Evolutionary conservation across 768 basidiomycete genomes (phyloP).

Genomic region (Stropharia rugosoannulata): DNA sequence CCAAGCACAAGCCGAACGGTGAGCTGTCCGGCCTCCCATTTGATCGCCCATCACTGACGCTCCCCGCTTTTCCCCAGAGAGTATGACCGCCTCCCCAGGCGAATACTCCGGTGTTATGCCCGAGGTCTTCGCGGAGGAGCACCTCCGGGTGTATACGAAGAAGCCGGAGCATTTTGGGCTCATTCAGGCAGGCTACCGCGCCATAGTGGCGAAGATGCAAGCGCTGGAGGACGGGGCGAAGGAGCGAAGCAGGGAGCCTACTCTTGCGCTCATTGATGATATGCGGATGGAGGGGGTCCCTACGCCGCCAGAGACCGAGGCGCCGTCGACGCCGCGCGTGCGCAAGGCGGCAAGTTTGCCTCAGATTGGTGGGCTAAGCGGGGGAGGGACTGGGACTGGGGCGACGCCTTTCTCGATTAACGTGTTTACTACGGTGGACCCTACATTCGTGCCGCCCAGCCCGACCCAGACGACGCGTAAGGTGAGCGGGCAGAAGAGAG

Average conservation of each 20-base stretch:
- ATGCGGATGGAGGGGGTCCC: neutral
- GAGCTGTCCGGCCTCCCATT: constrained; percentile 14
- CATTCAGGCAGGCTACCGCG: constrained; percentile 68
- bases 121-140: constrained; percentile 62
- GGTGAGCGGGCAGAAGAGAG: constrained; percentile 10
- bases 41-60: neutral
- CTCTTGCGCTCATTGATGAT: no score
- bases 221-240: neutral
- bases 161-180: constrained; percentile 55
- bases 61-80: constrained; percentile 29
- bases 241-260: neutral
- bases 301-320: constrained; percentile 36
- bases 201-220: constrained; percentile 29
- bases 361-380: constrained; percentile 25
- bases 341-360: constrained; percentile 22
- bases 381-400: constrained; percentile 7
- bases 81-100: constrained; percentile 44
- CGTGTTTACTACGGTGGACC: constrained; percentile 46
- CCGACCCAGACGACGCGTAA: constrained; percentile 22
- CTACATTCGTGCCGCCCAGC: constrained; percentile 30
- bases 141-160: constrained; percentile 69
- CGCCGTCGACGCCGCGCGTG: constrained; percentile 32
- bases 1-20: constrained; percentile 63
- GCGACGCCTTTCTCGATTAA: constrained; percentile 36
- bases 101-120: constrained; percentile 71